These are phyloP conservation scores for Fusarium decemcellulare DNA, from an alignment of 2,329 filamentous ascomycete species.

Conservation along the genomic window DNA sequence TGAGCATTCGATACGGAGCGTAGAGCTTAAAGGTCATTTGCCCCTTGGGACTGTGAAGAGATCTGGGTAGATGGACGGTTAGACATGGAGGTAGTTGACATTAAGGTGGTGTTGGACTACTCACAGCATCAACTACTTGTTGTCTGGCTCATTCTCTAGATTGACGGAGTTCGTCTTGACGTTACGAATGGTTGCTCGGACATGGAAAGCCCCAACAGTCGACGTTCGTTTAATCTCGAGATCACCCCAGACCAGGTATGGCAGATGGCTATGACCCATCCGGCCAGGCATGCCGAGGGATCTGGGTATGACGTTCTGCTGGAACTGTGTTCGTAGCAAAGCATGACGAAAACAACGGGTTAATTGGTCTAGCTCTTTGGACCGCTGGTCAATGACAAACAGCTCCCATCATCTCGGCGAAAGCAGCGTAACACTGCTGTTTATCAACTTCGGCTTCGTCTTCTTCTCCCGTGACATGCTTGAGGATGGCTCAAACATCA, in stretches of 20 bases:
- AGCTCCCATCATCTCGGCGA: not conserved
- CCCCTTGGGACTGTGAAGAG: not conserved
- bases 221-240: no score
- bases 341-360: not conserved
- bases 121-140: not conserved
- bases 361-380: not conserved
- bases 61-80: not conserved
- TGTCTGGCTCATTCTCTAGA: not conserved
- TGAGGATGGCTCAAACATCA: not conserved
- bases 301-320: no score
- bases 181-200: no score
- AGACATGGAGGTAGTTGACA: not conserved
- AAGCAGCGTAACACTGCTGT: no score
- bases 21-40: conserved; percentile 2
- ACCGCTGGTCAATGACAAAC: not conserved
- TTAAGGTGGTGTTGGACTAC: not conserved
- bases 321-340: no score
- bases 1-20: conserved; percentile 8
- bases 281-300: no score
- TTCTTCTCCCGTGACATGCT: not conserved
- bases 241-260: no score
- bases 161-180: no score
- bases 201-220: no score
- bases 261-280: no score
- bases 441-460: not conserved